phyloP scores from a whole-genome alignment of 2,329 filamentous ascomycete species.

The Exophiala sideris region DNA sequence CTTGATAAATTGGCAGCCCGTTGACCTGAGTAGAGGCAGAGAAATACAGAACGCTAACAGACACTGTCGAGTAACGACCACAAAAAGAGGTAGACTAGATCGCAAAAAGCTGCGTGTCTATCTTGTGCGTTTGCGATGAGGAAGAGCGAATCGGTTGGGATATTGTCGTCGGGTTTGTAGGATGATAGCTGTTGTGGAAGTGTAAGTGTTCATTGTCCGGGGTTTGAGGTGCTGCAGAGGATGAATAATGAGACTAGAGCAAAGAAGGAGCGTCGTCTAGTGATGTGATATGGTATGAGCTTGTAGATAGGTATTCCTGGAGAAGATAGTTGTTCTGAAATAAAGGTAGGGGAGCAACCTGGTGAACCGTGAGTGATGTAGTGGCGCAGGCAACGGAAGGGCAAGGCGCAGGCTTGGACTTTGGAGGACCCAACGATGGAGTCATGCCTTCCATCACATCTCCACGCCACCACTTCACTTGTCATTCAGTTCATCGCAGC shows the following conservation, averaged over 20 bases:
- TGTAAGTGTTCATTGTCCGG: conserved; percentile 27
- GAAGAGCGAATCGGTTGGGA: conserved; percentile 19
- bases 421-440: neutral
- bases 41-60: conserved; percentile 31
- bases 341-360: conserved; percentile 23
- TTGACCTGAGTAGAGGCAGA: conserved; percentile 30
- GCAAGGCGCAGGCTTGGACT: neutral
- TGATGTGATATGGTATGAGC: conserved; percentile 3
- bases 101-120: conserved; percentile 16
- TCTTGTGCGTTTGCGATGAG: conserved; percentile 27
- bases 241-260: conserved; percentile 11
- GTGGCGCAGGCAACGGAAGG: conserved; percentile 16
- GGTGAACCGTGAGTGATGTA: conserved; percentile 14
- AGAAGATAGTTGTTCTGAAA: conserved; percentile 19
- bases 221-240: conserved; percentile 1
- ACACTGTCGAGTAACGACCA: conserved; percentile 8
- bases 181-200: conserved; percentile 13
- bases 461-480: neutral
- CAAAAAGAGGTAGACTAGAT: conserved; percentile 6
- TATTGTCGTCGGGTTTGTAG: conserved; percentile 22
- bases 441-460: neutral
- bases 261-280: conserved; percentile 9
- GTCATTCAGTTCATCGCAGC: neutral
- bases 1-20: conserved; percentile 52
- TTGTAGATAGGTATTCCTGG: conserved; percentile 5